Evolutionary conservation across 2,329 filamentous ascomycete genomes (phyloP).

Genomic region (Cryphonectria naterciae): DNA sequence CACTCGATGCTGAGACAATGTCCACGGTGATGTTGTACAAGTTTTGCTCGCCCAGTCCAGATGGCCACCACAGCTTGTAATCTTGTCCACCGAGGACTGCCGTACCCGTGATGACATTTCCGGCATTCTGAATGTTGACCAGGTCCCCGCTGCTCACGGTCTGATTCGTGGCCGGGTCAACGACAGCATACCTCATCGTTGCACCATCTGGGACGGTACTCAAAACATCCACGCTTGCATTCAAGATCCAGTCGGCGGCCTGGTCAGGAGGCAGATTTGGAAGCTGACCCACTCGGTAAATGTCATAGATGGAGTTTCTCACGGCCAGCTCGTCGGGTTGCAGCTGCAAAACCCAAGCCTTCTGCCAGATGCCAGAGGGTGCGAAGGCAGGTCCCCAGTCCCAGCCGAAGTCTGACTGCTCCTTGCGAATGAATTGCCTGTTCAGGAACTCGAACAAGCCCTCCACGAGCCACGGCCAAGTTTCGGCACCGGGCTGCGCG

Average conservation of each 20-base stretch:
- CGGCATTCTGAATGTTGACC: constrained; percentile 44
- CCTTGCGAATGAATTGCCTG: constrained; percentile 61
- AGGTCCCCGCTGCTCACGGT: constrained; percentile 45
- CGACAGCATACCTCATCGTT: constrained; percentile 51
- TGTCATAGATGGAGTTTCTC: constrained; percentile 54
- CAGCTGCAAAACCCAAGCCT: constrained; percentile 60
- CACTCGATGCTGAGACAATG: constrained; percentile 43
- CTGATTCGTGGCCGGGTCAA: constrained; percentile 44
- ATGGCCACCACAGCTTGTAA: constrained; percentile 65
- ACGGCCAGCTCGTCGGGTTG: constrained; percentile 42
- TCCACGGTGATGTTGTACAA: constrained; percentile 60
- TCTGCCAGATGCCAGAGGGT: constrained; percentile 66
- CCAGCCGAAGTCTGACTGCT: constrained; percentile 68
- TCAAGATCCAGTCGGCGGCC: constrained; percentile 60
- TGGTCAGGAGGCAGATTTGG: constrained; percentile 63
- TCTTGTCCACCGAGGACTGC: constrained; percentile 45
- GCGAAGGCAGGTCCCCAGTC: constrained; percentile 65
- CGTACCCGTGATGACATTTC: constrained; percentile 52
- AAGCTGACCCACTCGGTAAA: constrained; percentile 61
- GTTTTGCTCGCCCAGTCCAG: constrained; percentile 58
- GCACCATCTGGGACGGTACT: constrained; percentile 50
- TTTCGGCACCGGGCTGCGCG: constrained; percentile 50
- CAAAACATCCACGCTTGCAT: constrained; percentile 62
- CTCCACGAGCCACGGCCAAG: constrained; percentile 55
- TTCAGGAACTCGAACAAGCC: constrained; percentile 55